Evolutionary conservation across 2,329 filamentous ascomycete species (phyloP).

Genomic region (Ceratocystis destructans): DNA sequence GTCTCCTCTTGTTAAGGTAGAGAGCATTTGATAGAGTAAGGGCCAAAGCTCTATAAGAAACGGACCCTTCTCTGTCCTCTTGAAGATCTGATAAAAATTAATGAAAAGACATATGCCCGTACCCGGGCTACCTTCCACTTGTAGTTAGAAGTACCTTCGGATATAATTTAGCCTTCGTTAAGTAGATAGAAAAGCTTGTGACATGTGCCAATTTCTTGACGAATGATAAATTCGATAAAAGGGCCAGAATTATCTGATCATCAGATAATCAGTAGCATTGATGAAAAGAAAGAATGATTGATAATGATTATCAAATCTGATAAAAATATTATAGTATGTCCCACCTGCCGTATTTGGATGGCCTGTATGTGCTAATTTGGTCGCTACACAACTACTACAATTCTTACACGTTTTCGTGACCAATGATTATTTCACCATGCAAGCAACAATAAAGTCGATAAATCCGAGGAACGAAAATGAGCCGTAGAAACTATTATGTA

Average conservation of each 20-base stretch:
- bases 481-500: neutral
- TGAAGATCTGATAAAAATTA: conserved; percentile 1
- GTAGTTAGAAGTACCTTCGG: neutral
- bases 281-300: conserved; percentile 8
- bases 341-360: neutral
- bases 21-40: too few species aligned
- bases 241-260: conserved; percentile 7
- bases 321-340: neutral
- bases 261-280: conserved; percentile 12
- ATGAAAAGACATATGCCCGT: neutral
- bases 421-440: neutral
- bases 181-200: neutral
- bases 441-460: neutral
- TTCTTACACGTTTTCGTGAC: neutral
- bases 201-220: neutral
- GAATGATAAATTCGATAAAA: conserved; percentile 9
- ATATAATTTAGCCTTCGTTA: neutral
- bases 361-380: neutral
- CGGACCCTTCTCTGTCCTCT: neutral
- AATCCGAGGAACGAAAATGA: neutral
- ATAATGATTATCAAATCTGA: neutral
- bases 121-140: neutral
- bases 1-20: neutral
- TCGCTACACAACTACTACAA: neutral
- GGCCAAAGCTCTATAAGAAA: neutral